These are phyloP conservation scores for Fusarium caatingaense DNA, from an alignment of 2,329 filamentous ascomycete species.

Conservation along the genomic window DNA sequence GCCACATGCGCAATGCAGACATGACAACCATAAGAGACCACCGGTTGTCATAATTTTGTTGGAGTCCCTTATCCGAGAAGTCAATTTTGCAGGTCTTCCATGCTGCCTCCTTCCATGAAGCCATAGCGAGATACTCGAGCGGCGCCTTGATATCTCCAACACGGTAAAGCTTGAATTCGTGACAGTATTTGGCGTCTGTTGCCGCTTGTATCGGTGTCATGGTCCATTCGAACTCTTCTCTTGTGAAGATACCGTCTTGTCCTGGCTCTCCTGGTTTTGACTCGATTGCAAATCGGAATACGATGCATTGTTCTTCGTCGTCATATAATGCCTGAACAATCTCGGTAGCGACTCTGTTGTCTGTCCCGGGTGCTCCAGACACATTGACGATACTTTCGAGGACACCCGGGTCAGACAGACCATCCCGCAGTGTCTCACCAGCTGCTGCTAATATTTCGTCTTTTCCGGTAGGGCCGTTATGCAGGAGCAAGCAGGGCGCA, in stretches of 20 bases:
- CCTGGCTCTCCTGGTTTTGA: slow-evolving; percentile 15
- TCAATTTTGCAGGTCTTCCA: slow-evolving; percentile 39
- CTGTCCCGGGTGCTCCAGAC: slow-evolving; percentile 23
- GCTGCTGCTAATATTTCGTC: slow-evolving; percentile 32
- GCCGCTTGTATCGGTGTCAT: slow-evolving; percentile 27
- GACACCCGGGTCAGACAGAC: slow-evolving; percentile 18
- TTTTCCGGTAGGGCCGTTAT: slow-evolving; percentile 32
- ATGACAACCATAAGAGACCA: slow-evolving; percentile 37
- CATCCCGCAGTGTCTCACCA: slow-evolving; percentile 28
- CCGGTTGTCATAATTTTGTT: slow-evolving; percentile 24
- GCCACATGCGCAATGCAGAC: slow-evolving; percentile 38
- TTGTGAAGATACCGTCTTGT: slow-evolving; percentile 20
- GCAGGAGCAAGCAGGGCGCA: slow-evolving; percentile 31
- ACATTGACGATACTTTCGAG: slow-evolving; percentile 34
- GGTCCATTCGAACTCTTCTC: slow-evolving; percentile 36
- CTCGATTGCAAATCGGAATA: slow-evolving; percentile 35
- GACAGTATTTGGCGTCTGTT: slow-evolving; percentile 28
- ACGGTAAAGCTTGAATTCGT: slow-evolving; percentile 38
- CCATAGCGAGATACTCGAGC: slow-evolving; percentile 28
- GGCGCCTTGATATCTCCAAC: slow-evolving; percentile 30
- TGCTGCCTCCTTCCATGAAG: slow-evolving; percentile 36
- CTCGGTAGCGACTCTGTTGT: slow-evolving; percentile 28
- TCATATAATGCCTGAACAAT: slow-evolving; percentile 31
- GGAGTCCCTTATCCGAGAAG: slow-evolving; percentile 23
- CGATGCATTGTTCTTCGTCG: slow-evolving; percentile 24